Conservation (phyloP, 208 protist genomes). For the Wallacemonas sp. region DNA sequence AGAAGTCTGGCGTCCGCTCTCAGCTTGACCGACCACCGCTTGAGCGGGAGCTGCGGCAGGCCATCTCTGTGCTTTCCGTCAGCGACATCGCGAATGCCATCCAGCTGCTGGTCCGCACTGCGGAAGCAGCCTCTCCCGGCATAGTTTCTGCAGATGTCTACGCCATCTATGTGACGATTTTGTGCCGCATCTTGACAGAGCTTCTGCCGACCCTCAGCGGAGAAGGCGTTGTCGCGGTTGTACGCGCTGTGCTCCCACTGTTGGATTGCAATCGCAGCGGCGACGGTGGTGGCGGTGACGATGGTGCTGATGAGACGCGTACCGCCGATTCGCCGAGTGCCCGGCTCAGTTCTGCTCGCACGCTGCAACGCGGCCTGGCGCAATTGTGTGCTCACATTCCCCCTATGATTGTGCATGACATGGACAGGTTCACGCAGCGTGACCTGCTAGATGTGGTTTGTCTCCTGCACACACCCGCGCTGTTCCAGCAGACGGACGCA, state of each 20-base stretch:
- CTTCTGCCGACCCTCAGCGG: conserved; percentile 27
- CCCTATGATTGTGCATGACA: conserved; percentile 37
- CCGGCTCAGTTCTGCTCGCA: too few relatives aligned
- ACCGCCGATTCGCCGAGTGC: too few relatives aligned
- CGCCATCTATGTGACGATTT: neutral
- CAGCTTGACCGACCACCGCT: neutral
- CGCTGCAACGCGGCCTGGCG: conserved; percentile 7
- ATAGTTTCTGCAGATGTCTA: neutral
- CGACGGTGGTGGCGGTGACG: neutral
- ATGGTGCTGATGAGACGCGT: neutral
- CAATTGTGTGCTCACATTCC: conserved; percentile 35
- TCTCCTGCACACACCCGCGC: neutral
- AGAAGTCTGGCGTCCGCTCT: too few relatives aligned
- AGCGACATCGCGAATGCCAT: neutral
- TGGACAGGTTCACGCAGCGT: conserved; percentile 25
- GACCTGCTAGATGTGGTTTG: conserved; percentile 1
- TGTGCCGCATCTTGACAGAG: conserved; percentile 20
- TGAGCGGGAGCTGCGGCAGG: neutral
- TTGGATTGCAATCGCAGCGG: neutral
- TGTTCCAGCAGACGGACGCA: neutral
- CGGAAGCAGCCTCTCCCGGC: neutral
- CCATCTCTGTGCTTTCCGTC: neutral
- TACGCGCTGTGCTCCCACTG: too few relatives aligned
- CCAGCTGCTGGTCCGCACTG: neutral
- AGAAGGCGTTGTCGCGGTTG: too few relatives aligned